These are phyloP conservation scores for Colletotrichum coccodes DNA, from an alignment of 2,329 filamentous ascomycete genomes.

Conservation along the genomic window DNA sequence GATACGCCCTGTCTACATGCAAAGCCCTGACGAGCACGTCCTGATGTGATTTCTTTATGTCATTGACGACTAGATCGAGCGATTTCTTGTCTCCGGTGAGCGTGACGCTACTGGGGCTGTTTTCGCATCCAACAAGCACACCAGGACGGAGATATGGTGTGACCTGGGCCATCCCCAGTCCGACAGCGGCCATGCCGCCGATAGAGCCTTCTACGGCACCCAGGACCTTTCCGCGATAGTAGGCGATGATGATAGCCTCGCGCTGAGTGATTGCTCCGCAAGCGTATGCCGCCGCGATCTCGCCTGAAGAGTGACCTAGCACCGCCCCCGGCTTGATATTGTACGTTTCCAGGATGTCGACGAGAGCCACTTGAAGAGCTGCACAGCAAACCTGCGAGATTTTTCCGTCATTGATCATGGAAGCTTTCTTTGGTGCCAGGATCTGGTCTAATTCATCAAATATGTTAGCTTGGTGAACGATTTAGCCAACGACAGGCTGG, in stretches of 20 bases:
- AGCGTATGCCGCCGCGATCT: slow-evolving; percentile 57
- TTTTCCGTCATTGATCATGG: slow-evolving; percentile 21
- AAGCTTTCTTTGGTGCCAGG: neutral
- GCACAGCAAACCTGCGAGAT: slow-evolving; percentile 41
- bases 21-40: slow-evolving; percentile 43
- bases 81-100: slow-evolving; percentile 36
- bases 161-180: slow-evolving; percentile 43
- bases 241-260: slow-evolving; percentile 50
- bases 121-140: slow-evolving; percentile 42
- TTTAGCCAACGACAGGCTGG: slow-evolving; percentile 33
- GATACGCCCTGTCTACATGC: slow-evolving; percentile 53
- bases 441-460: neutral
- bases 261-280: slow-evolving; percentile 44
- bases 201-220: slow-evolving; percentile 35
- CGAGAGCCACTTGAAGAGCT: slow-evolving; percentile 49
- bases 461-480: slow-evolving; percentile 36
- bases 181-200: slow-evolving; percentile 51
- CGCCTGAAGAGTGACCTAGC: slow-evolving; percentile 55
- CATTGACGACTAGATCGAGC: slow-evolving; percentile 37
- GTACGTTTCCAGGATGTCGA: slow-evolving; percentile 46
- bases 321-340: slow-evolving; percentile 45
- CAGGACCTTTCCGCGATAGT: slow-evolving; percentile 49
- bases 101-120: slow-evolving; percentile 42
- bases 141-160: slow-evolving; percentile 38
- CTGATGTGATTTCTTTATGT: slow-evolving; percentile 39